Conservation (phyloP, 148 eudicot species). For the Spergularia marina region DNA sequence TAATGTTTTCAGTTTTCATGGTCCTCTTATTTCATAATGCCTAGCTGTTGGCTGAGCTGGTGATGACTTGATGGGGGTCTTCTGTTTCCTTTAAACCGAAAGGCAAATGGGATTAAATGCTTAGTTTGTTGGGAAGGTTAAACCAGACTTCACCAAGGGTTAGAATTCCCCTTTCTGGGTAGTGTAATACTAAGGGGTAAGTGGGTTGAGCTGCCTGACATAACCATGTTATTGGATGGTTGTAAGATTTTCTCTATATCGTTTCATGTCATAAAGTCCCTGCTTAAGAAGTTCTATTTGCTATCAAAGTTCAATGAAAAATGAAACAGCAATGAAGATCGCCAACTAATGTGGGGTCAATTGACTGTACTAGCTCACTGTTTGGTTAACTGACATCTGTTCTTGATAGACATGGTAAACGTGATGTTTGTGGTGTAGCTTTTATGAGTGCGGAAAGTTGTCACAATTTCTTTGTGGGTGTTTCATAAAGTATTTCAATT, state of each 20-base stretch:
- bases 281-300: neutral
- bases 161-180: neutral
- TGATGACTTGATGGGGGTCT: neutral
- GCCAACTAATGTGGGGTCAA: too few relatives aligned
- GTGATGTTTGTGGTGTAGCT: too few relatives aligned
- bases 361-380: too few relatives aligned
- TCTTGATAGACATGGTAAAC: too few relatives aligned
- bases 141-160: neutral
- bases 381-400: too few relatives aligned
- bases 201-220: neutral
- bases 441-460: neutral
- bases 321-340: neutral
- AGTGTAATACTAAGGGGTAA: neutral
- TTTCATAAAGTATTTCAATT: neutral
- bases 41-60: neutral
- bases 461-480: neutral
- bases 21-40: neutral
- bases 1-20: neutral
- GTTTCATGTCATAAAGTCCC: neutral
- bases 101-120: neutral
- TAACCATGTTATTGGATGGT: neutral
- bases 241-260: neutral
- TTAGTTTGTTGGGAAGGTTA: neutral
- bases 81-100: neutral
- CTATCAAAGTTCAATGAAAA: neutral